These are phyloP conservation scores for Acanthamoeba healyi DNA, from an alignment of 208 protist species.

Conservation along the genomic window DNA sequence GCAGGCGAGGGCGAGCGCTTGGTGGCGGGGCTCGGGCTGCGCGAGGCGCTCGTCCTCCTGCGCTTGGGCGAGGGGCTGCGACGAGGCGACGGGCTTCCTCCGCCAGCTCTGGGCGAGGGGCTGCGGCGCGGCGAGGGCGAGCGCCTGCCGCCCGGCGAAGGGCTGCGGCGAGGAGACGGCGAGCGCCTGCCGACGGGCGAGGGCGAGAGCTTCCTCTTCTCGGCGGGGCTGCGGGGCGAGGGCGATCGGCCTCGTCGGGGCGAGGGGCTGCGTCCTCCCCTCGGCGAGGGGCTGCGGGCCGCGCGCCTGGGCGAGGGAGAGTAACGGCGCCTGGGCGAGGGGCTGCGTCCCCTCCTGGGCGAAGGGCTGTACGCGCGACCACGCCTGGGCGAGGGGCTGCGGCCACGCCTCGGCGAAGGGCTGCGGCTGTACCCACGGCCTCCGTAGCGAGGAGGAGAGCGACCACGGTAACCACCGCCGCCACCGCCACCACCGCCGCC, in stretches of 20 bases:
- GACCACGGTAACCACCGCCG: constrained; percentile 40
- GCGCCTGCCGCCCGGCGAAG: constrained; percentile 2
- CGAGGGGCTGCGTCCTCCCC: not conserved
- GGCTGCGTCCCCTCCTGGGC: not conserved
- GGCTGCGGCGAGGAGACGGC: constrained; percentile 17
- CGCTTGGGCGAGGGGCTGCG: constrained; percentile 54
- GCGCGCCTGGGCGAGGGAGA: not conserved
- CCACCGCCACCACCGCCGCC: not conserved
- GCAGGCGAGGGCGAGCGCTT: constrained; percentile 2
- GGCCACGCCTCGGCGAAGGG: not conserved
- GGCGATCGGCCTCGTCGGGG: constrained; percentile 8
- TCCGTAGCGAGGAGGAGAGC: constrained; percentile 26
- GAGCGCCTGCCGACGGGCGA: constrained; percentile 32
- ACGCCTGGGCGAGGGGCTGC: constrained; percentile 8
- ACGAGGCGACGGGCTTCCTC: not conserved
- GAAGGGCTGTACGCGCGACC: constrained; percentile 33
- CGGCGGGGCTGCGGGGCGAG: not conserved
- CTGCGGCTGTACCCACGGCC: constrained; percentile 22
- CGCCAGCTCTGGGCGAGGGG: not conserved
- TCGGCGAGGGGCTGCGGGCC: not conserved
- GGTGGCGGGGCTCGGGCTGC: constrained; percentile 8
- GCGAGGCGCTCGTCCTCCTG: constrained; percentile 54
- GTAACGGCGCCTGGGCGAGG: not conserved
- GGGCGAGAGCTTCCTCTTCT: not conserved
- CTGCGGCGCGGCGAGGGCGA: constrained; percentile 33